A percentile compares a stretch with the other conserved stretches of the same genome.
Evolutionary conservation across 208 protist genomes (phyloP).

Genomic region (Wallacemonas sp.): DNA sequence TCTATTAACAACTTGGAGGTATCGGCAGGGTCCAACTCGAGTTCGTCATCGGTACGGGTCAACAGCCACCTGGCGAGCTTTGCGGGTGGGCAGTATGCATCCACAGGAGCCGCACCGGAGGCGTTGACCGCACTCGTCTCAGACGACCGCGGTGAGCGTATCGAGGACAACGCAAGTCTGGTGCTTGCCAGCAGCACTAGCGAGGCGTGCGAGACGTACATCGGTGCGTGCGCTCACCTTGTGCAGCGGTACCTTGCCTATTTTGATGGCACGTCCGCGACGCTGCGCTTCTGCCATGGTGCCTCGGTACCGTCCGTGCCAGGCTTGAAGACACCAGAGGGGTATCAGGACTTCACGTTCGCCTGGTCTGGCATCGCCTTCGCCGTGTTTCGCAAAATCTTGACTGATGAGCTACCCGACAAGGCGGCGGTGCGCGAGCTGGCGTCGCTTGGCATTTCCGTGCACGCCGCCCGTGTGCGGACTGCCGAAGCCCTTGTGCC

Average conservation of each 20-base stretch:
- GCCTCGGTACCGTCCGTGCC: background rate
- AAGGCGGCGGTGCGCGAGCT: background rate
- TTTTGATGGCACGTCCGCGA: constrained; percentile 14
- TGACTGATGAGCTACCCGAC: constrained; percentile 4
- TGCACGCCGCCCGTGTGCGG: background rate
- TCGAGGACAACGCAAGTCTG: background rate
- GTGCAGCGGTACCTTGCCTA: constrained; percentile 4
- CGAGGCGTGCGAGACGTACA: background rate
- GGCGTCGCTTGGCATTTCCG: background rate
- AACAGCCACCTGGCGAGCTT: background rate
- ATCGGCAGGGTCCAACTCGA: background rate
- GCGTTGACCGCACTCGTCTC: background rate
- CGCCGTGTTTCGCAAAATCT: constrained; percentile 16
- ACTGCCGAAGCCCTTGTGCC: background rate
- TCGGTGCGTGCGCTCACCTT: constrained; percentile 1
- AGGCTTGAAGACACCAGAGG: constrained; percentile 13
- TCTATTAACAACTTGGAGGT: background rate
- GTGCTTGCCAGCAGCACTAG: background rate
- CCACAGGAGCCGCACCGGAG: background rate
- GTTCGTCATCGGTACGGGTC: background rate
- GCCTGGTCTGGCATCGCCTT: constrained; percentile 41
- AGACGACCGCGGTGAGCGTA: background rate
- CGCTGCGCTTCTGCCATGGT: constrained; percentile 13
- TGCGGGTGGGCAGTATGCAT: background rate
- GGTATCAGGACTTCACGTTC: constrained; percentile 29